Conservation (phyloP, 495 filamentous ascomycete species). For the Lophiotrema nucula region DNA sequence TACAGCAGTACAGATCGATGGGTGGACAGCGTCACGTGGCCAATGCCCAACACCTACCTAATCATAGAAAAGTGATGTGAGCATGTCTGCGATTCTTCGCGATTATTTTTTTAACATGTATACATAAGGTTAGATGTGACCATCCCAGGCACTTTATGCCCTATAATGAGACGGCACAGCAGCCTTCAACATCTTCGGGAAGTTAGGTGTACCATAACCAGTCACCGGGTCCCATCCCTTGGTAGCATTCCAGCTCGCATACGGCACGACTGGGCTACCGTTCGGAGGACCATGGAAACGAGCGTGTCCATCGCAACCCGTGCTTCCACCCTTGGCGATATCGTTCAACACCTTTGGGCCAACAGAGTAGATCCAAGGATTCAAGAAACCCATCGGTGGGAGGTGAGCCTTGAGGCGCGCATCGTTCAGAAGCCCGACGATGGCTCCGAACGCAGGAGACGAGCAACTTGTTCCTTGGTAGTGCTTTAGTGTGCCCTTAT, state of each 20-base stretch:
- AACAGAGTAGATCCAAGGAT: constrained; percentile 39
- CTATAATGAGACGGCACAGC: constrained; percentile 7
- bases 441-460: constrained; percentile 31
- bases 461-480: constrained; percentile 41
- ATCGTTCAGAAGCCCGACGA: constrained; percentile 42
- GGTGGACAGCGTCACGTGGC: no score
- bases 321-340: constrained; percentile 31
- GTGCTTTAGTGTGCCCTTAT: constrained; percentile 27
- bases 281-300: constrained; percentile 28
- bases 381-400: constrained; percentile 41
- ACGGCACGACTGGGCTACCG: constrained; percentile 8
- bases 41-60: no score
- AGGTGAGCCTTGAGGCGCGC: constrained; percentile 33
- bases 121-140: no score
- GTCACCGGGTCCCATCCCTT: constrained; percentile 41
- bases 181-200: constrained; percentile 9
- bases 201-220: constrained; percentile 36
- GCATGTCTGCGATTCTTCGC: no score
- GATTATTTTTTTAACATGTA: no score
- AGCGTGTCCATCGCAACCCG: constrained; percentile 35
- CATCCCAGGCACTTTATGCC: no score
- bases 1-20: no score
- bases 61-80: no score
- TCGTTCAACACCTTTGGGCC: constrained; percentile 37
- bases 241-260: constrained; percentile 25